Conservation (phyloP, 1,139 yeast genomes). For the Candida sanyaensis region DNA sequence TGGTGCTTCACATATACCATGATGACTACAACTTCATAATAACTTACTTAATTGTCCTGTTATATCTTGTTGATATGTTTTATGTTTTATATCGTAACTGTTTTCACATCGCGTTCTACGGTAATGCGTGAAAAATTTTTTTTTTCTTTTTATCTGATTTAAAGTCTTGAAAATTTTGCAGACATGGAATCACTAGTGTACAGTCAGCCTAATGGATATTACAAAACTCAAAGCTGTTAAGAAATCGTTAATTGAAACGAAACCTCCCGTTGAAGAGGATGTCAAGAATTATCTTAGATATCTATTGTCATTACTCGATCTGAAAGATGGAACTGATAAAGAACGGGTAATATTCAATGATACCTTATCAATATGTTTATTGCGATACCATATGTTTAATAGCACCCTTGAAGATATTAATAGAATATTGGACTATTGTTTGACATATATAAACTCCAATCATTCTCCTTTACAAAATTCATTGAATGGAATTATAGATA, state of each 20-base stretch:
- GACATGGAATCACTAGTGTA: background rate
- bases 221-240: constrained; percentile 6
- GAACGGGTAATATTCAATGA: constrained; percentile 48
- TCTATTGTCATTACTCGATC: constrained; percentile 6
- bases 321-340: constrained; percentile 5
- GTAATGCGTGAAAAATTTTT: background rate
- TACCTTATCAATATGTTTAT: constrained; percentile 63
- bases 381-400: constrained; percentile 36
- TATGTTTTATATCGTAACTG: background rate
- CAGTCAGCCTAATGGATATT: background rate
- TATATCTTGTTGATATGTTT: too few species aligned
- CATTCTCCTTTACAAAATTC: constrained; percentile 74
- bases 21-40: too few species aligned
- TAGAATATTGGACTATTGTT: constrained; percentile 49
- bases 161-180: background rate
- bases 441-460: constrained; percentile 71
- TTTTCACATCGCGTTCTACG: background rate
- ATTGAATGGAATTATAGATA: constrained; percentile 56
- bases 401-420: constrained; percentile 3
- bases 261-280: constrained; percentile 9
- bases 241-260: constrained; percentile 10
- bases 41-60: too few species aligned
- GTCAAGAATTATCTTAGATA: background rate
- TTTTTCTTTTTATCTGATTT: background rate
- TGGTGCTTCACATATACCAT: too few species aligned